phyloP scores from a whole-genome alignment of 2,329 filamentous ascomycete genomes.

The Amesomyces nigricolor region DNA sequence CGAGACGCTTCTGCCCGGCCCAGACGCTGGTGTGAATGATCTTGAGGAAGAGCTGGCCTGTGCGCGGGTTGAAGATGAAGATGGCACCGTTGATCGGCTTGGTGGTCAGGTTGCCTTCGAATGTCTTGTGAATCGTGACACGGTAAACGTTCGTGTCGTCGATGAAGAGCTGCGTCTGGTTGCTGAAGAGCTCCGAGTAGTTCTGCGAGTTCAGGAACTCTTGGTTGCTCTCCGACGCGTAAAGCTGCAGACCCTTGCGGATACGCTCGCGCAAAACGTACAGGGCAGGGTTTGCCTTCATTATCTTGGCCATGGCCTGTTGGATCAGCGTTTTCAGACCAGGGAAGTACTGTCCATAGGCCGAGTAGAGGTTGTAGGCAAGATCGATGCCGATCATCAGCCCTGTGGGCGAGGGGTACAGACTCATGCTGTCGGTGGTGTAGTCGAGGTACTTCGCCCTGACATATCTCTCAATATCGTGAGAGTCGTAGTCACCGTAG shows the following conservation, averaged over 20 bases:
- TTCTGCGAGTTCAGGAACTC: conserved; percentile 99
- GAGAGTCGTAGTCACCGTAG: conserved; percentile 97
- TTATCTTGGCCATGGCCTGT: conserved; percentile 98
- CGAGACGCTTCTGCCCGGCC: conserved; percentile 98
- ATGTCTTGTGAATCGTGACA: conserved; percentile 99
- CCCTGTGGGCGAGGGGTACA: conserved; percentile 94
- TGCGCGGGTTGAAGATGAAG: conserved; percentile 99
- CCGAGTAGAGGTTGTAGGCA: conserved; percentile 96
- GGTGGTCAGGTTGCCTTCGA: conserved; percentile 96
- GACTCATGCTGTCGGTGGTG: conserved; percentile 97
- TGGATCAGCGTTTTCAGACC: conserved; percentile 92
- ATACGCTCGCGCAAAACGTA: conserved; percentile 98
- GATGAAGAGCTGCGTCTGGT: conserved; percentile 97
- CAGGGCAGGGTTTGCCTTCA: conserved; percentile 97
- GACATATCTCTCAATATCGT: conserved; percentile 97
- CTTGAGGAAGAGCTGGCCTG: conserved; percentile 95
- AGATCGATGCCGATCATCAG: conserved; percentile 97
- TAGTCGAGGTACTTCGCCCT: conserved; percentile 98
- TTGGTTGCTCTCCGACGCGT: conserved; percentile 97
- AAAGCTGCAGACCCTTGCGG: conserved; percentile 93
- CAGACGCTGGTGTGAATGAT: conserved; percentile 99
- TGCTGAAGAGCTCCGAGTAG: conserved; percentile 98
- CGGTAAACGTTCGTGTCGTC: conserved; percentile 99
- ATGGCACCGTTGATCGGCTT: conserved; percentile 99
- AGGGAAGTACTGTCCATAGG: conserved; percentile 98